These are phyloP conservation scores for Planoprotostelium fungivorum DNA, from an alignment of 78 protist genomes.

Conservation along the genomic window DNA sequence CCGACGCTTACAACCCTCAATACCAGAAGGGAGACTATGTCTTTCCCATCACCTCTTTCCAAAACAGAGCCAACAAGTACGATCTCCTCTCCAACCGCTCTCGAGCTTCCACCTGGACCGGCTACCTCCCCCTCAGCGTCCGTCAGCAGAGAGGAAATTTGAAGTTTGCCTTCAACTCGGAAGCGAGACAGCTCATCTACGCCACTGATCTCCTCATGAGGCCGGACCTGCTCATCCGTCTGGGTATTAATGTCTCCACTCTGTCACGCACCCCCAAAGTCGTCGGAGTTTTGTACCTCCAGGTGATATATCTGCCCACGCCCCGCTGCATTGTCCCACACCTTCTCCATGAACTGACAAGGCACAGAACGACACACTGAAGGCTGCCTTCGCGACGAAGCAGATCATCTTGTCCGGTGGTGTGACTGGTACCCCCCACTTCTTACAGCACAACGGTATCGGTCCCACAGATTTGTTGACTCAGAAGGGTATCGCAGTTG, in stretches of 20 bases:
- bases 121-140: background rate
- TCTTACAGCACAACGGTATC: background rate
- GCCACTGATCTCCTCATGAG: background rate
- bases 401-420: background rate
- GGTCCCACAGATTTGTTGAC: background rate
- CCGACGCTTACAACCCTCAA: background rate
- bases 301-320: background rate
- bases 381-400: background rate
- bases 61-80: background rate
- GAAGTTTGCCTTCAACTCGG: background rate
- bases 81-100: background rate
- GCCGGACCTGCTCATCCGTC: background rate
- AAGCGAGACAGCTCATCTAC: background rate
- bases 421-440: background rate
- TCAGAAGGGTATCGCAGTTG: background rate
- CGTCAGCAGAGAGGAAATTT: background rate
- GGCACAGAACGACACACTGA: background rate
- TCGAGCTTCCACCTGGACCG: background rate
- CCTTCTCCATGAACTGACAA: too few relatives aligned
- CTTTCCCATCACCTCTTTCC: background rate
- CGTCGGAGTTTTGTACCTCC: background rate
- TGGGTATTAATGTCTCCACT: background rate
- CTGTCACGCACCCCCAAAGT: background rate
- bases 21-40: background rate
- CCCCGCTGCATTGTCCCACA: too few relatives aligned